Evolutionary conservation across 805 yeast species (phyloP).

Genomic region (Pichia membranifaciens): DNA sequence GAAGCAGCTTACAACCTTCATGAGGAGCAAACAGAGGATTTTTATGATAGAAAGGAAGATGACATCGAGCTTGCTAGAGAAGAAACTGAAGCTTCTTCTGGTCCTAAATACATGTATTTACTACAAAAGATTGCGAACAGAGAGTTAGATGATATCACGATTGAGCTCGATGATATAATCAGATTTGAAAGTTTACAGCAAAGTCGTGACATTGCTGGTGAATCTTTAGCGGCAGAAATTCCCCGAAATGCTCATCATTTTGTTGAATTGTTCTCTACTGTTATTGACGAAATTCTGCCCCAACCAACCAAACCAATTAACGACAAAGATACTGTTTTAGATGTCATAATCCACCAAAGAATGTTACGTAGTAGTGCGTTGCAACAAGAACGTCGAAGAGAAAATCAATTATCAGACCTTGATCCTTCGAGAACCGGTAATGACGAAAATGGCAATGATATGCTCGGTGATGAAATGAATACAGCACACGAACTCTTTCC

Average conservation of each 20-base stretch:
- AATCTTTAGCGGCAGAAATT: constrained; percentile 48
- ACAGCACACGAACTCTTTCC: constrained; percentile 60
- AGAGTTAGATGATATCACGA: constrained; percentile 56
- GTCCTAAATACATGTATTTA: constrained; percentile 69
- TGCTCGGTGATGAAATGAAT: constrained; percentile 17
- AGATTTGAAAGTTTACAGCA: constrained; percentile 47
- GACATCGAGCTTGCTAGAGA: constrained; percentile 23
- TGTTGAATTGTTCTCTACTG: constrained; percentile 66
- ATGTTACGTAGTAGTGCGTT: constrained; percentile 72
- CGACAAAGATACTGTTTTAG: constrained; percentile 85
- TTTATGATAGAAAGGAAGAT: constrained; percentile 33
- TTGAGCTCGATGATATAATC: constrained; percentile 82
- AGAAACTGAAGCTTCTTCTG: constrained; percentile 25
- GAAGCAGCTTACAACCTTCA: constrained; percentile 14
- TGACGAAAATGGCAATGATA: constrained; percentile 7
- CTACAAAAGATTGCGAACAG: constrained; percentile 83
- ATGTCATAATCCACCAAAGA: constrained; percentile 88
- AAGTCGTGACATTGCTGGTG: constrained; percentile 2
- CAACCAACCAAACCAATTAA: constrained; percentile 74
- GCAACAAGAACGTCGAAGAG: constrained; percentile 61
- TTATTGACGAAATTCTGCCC: constrained; percentile 80
- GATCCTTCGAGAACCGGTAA: constrained; percentile 17
- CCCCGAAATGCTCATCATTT: constrained; percentile 73
- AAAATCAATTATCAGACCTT: constrained; percentile 41
- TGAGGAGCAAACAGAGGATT: constrained; percentile 26